These are phyloP conservation scores for Lentinula sp. DNA, from an alignment of 768 basidiomycete species.

Conservation along the genomic window DNA sequence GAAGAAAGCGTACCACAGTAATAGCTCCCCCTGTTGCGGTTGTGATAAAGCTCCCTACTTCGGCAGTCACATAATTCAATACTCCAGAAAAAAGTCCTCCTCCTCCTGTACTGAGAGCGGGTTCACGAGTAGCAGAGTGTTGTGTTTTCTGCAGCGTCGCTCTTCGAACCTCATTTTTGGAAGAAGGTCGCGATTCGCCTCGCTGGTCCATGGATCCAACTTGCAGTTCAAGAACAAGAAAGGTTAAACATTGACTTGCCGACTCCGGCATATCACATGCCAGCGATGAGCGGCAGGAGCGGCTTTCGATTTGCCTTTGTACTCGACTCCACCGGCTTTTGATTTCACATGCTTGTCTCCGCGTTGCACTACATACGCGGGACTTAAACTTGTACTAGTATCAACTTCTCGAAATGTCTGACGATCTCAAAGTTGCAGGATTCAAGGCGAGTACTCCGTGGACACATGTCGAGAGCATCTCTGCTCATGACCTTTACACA, in stretches of 20 bases:
- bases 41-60: constrained; percentile 64
- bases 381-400: neutral
- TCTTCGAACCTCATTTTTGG: neutral
- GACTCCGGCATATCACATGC: neutral
- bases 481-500: constrained; percentile 18
- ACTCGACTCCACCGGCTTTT: neutral
- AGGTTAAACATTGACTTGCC: neutral
- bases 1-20: constrained; percentile 11
- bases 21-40: constrained; percentile 50
- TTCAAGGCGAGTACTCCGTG: constrained; percentile 50
- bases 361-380: neutral
- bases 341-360: neutral
- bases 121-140: neutral
- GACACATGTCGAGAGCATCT: no score
- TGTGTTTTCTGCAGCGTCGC: neutral
- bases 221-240: neutral
- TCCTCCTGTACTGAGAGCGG: neutral
- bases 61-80: constrained; percentile 62
- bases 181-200: neutral
- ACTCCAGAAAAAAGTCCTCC: constrained; percentile 55
- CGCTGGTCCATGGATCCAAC: neutral
- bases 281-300: neutral
- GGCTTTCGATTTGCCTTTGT: neutral
- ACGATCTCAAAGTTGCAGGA: constrained; percentile 62
- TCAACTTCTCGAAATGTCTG: constrained; percentile 14